Evolutionary conservation across 2,329 filamentous ascomycete genomes (phyloP).

Genomic region (Pyricularia sp.): DNA sequence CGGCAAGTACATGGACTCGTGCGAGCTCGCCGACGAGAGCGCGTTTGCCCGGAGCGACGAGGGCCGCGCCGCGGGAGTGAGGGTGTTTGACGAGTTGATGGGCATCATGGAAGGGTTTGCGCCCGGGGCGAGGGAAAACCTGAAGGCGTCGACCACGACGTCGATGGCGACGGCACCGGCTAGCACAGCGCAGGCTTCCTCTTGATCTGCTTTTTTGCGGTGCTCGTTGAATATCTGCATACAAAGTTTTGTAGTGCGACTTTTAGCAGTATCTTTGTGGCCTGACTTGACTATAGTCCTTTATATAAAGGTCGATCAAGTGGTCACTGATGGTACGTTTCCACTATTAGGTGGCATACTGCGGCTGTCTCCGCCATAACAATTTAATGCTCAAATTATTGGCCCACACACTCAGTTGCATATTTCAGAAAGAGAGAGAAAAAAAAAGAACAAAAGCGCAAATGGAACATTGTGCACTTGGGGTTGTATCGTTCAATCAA

Average conservation of each 20-base stretch:
- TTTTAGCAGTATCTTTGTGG: not conserved
- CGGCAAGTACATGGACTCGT: conserved; percentile 26
- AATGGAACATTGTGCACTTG: not conserved
- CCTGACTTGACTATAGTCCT: not conserved
- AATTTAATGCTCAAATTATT: not conserved
- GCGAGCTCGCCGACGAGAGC: conserved; percentile 15
- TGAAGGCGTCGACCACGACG: not conserved
- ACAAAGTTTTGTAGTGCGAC: not conserved
- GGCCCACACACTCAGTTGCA: not conserved
- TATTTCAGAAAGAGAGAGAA: too few species aligned
- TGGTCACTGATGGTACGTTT: not conserved
- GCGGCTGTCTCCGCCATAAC: not conserved
- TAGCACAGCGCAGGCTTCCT: not conserved
- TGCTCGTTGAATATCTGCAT: not conserved
- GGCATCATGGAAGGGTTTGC: conserved; percentile 28
- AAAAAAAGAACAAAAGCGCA: too few species aligned
- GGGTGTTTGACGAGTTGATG: conserved; percentile 28
- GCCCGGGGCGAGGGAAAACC: conserved; percentile 20
- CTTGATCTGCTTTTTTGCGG: not conserved
- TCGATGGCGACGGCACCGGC: not conserved
- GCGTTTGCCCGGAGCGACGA: conserved; percentile 21
- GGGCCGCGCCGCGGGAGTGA: conserved; percentile 21
- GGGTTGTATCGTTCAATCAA: not conserved
- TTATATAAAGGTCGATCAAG: not conserved
- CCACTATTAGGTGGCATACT: not conserved